Percentiles rank a stretch among this genome's conserved stretches.
These are phyloP conservation scores for Fusarium staphyleae DNA, from an alignment of 2,329 filamentous ascomycete species.

Conservation along the genomic window DNA sequence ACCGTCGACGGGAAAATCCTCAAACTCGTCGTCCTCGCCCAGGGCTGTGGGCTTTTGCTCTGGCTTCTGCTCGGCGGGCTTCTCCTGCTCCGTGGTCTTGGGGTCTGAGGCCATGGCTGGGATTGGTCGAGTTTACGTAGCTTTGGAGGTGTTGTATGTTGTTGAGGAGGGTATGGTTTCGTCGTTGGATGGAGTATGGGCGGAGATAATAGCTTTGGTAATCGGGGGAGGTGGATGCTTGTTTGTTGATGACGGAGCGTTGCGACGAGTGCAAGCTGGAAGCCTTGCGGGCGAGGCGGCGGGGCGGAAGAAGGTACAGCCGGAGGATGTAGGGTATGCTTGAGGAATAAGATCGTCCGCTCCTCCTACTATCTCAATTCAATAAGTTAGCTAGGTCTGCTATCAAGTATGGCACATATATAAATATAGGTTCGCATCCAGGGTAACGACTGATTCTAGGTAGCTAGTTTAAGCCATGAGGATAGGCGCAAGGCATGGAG, in stretches of 20 bases:
- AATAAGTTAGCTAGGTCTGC: too few species aligned
- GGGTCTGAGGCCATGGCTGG: conserved; percentile 37
- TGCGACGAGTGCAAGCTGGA: conserved; percentile 29
- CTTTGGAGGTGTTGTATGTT: neutral
- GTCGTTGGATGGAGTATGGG: too few species aligned
- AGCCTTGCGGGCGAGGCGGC: conserved; percentile 28
- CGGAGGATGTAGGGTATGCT: conserved; percentile 10
- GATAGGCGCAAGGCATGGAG: too few species aligned
- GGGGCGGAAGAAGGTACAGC: conserved; percentile 28
- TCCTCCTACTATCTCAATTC: too few species aligned
- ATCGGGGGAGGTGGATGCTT: neutral
- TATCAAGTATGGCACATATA: too few species aligned
- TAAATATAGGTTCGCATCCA: too few species aligned
- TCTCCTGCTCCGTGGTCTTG: conserved; percentile 38
- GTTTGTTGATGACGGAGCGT: conserved; percentile 15
- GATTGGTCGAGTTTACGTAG: neutral
- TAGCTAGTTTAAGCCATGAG: too few species aligned
- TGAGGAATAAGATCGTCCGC: too few species aligned
- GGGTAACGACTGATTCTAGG: too few species aligned
- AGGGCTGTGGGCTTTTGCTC: conserved; percentile 63
- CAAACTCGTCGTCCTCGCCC: conserved; percentile 98
- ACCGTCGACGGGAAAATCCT: conserved; percentile 98
- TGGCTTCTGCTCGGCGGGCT: conserved; percentile 38
- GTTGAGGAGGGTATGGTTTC: too few species aligned
- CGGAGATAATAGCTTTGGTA: too few species aligned